Evolutionary conservation across 1,284 basidiomycete species (phyloP).

Genomic region (Apiotrichum veenhuisii): DNA sequence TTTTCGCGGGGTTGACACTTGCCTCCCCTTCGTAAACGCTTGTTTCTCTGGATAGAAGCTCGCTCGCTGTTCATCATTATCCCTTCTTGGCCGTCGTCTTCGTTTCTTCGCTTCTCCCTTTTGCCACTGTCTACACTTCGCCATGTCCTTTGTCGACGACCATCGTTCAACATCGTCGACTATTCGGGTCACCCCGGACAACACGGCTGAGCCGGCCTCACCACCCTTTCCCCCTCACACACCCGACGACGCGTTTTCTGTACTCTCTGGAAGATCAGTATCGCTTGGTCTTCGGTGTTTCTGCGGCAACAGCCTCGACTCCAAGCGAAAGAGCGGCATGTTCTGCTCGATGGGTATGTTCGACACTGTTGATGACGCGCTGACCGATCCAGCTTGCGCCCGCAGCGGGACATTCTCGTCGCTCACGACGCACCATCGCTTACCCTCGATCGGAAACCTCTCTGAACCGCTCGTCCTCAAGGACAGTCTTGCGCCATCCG

Average conservation of each 20-base stretch:
- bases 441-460: slow-evolving; percentile 11
- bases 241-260: background rate
- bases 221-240: slow-evolving; percentile 1
- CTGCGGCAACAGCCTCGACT: slow-evolving; percentile 33
- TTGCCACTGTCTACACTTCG: background rate
- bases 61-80: background rate
- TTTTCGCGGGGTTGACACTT: too few species aligned
- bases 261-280: background rate
- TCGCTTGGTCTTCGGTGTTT: slow-evolving; percentile 25
- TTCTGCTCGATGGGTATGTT: slow-evolving; percentile 47
- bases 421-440: slow-evolving; percentile 37
- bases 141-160: background rate
- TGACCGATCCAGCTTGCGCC: slow-evolving; percentile 36
- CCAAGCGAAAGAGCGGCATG: slow-evolving; percentile 30
- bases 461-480: slow-evolving; percentile 18
- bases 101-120: too few species aligned
- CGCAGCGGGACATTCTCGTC: slow-evolving; percentile 47
- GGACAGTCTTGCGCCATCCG: slow-evolving; percentile 1
- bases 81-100: too few species aligned
- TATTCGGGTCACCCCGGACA: background rate
- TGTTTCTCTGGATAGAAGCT: too few species aligned
- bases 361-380: background rate
- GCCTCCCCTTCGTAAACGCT: too few species aligned
- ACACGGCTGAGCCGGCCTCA: background rate
- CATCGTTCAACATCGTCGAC: background rate